Base-by-base conservation (phyloP, 371 early-diverging fungal species). In the Apophysomyces sp. region DNA sequence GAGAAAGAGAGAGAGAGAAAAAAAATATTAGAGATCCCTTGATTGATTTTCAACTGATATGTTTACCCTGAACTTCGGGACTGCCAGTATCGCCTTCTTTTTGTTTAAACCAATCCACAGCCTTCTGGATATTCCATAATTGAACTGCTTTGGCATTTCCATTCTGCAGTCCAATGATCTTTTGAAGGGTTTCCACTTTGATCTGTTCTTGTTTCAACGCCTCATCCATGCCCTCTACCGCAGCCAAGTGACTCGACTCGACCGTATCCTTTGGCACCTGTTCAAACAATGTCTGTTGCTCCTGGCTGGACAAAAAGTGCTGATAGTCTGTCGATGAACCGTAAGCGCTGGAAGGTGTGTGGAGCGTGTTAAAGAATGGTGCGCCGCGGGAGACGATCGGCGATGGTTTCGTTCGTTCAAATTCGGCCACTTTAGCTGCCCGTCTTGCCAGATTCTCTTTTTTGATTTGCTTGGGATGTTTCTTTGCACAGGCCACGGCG, bases 1-100 rank as follows among this genome's bases (percentile, higher is more conserved):
- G 21, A 18, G 49, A 8, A 21, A 51, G 28, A n/a, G 63, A 36
- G 16, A 67, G 37, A 58, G 29, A 58, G n/a, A 31, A 8, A 58
- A 60, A 30, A 30, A 52, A 62, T n/a, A 4, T 18, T n/a, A 16
- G 16, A 16, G 21, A 15, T n/a, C 15, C 21, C 12, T 36, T 54
- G 32, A 28, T 54, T 32, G 18, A 15, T 41, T n/a, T 52, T 34
- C 18, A 16, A 16, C 9, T 11, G n/a, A 36, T 15, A 6, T 40
- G 53, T 66, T 57, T 82, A 93, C 94, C 93, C 86, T 98, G 97
- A 27, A 95, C 98, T 77, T 94, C 95, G 13, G 96, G 86, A 63
- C 92, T 93, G 21, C 97, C 98, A 3, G 96, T 93, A 74, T 98
- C 97, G 15, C 85, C 86, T 39, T 86, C 86, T 37, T 76, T 77